Conservation (phyloP, 129 eudicot species). For the Flaveria brownii region DNA sequence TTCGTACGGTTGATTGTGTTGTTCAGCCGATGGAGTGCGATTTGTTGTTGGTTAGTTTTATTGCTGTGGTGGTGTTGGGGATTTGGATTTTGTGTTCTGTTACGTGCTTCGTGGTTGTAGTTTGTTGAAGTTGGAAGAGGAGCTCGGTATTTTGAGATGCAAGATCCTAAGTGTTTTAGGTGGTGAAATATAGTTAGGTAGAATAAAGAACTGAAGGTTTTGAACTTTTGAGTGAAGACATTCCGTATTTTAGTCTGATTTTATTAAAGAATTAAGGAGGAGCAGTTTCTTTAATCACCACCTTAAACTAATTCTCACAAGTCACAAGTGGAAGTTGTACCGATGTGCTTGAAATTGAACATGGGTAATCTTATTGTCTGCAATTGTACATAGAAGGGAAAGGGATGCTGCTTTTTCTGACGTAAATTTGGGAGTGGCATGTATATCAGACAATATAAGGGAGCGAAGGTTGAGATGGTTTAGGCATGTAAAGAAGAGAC, state of each 20-base stretch:
- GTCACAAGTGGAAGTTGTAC: too few species aligned
- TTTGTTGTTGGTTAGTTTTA: not conserved
- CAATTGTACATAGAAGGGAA: not conserved
- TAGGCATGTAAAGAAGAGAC: too few species aligned
- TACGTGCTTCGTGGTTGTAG: constrained; percentile 16
- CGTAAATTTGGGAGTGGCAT: too few species aligned
- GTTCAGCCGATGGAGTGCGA: not conserved
- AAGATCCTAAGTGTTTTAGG: too few species aligned
- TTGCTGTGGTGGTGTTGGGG: not conserved
- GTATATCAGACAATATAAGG: too few species aligned
- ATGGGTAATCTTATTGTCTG: constrained; percentile 2
- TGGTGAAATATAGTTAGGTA: not conserved
- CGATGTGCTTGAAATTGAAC: not conserved
- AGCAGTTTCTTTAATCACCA: not conserved
- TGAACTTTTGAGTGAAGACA: not conserved
- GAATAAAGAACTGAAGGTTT: not conserved
- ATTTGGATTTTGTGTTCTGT: not conserved
- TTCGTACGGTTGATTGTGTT: not conserved
- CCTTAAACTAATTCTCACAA: not conserved
- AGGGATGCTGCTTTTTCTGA: not conserved
- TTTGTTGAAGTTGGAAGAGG: not conserved
- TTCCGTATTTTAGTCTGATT: not conserved
- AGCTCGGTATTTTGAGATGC: not conserved
- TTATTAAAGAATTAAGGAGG: not conserved
- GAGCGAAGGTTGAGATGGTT: too few species aligned